Evolutionary conservation across 805 yeast species (phyloP).

Genomic region (Ogataea dorogensis): DNA sequence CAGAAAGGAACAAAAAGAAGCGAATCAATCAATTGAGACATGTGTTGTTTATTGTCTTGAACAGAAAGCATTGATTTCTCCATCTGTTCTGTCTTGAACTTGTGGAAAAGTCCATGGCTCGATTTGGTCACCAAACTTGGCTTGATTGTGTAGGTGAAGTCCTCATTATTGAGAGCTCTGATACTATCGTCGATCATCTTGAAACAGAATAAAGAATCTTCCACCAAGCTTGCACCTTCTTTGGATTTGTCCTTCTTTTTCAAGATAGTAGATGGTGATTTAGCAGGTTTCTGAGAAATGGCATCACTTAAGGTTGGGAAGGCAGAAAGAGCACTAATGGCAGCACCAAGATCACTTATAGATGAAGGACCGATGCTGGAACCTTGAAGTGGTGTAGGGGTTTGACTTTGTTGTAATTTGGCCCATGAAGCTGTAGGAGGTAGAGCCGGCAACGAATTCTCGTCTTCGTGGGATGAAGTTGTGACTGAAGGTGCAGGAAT

Average conservation of each 20-base stretch:
- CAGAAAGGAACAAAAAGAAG: constrained; percentile 33
- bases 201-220: constrained; percentile 26
- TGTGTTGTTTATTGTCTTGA: constrained; percentile 24
- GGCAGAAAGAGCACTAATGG: constrained; percentile 21
- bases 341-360: constrained; percentile 8
- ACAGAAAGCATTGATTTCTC: constrained; percentile 14
- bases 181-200: constrained; percentile 28
- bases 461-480: constrained; percentile 17
- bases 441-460: constrained; percentile 35
- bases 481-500: constrained; percentile 3
- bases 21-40: constrained; percentile 32
- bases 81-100: constrained; percentile 18
- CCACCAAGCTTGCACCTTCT: constrained; percentile 20
- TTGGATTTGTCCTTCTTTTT: constrained; percentile 32
- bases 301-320: constrained; percentile 34
- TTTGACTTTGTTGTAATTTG: constrained; percentile 22
- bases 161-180: constrained; percentile 24
- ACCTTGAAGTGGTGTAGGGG: constrained; percentile 31
- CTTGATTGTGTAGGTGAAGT: constrained; percentile 26
- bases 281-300: constrained; percentile 17
- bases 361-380: constrained; percentile 6
- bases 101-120: constrained; percentile 25
- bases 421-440: constrained; percentile 77
- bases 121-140: constrained; percentile 22
- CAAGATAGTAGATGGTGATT: constrained; percentile 16